Conservation (phyloP, 306 rosid species). For the Lathyrus tuberosus region DNA sequence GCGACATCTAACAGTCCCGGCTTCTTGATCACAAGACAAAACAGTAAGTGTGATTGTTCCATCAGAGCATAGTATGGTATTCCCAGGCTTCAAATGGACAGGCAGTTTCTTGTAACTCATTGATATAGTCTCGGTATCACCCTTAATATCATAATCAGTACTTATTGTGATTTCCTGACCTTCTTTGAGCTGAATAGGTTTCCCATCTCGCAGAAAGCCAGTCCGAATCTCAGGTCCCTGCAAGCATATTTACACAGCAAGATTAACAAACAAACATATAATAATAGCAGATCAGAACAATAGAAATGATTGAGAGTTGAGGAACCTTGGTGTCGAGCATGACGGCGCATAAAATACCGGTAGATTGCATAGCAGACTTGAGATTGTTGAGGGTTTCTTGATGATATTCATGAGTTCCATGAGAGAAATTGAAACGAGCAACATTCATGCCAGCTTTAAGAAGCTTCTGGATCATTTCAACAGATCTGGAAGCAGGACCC, state of each 20-base stretch:
- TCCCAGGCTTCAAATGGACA: conserved; percentile 81
- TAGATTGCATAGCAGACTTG: conserved; percentile 79
- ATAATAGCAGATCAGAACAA: neutral
- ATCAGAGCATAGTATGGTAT: conserved; percentile 82
- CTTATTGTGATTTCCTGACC: conserved; percentile 85
- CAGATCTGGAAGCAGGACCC: conserved; percentile 91
- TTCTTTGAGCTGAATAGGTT: conserved; percentile 87
- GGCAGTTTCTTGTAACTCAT: conserved; percentile 96
- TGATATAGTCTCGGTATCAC: conserved; percentile 66
- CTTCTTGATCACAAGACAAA: conserved; percentile 66
- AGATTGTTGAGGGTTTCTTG: conserved; percentile 89
- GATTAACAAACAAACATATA: neutral
- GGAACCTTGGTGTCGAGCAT: conserved; percentile 36
- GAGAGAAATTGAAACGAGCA: conserved; percentile 94
- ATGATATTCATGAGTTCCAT: conserved; percentile 89
- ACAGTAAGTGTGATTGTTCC: conserved; percentile 90
- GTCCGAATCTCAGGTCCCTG: conserved; percentile 99
- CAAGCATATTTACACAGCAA: neutral
- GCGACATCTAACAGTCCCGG: conserved; percentile 78
- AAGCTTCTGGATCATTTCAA: conserved; percentile 75
- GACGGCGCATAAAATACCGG: conserved; percentile 82
- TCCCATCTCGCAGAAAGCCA: conserved; percentile 82
- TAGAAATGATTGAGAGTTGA: no score
- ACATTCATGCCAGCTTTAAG: conserved; percentile 94
- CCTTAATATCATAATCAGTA: conserved; percentile 80